Evolutionary conservation across 805 yeast genomes (phyloP).

Genomic region (Teunomyces aglyptinius): DNA sequence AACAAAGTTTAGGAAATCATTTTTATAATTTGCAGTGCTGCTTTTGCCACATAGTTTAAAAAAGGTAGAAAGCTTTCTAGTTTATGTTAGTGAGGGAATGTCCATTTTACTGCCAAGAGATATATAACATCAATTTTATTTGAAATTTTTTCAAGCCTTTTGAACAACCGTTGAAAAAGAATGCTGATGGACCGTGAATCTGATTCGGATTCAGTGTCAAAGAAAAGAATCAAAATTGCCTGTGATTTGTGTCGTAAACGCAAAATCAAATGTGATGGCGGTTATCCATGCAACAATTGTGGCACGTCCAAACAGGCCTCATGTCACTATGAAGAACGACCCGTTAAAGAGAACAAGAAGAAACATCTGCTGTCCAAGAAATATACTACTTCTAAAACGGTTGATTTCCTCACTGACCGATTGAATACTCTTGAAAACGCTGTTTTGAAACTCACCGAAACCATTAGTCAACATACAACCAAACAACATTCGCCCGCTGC

Average conservation of each 20-base stretch:
- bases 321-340: conserved; percentile 25
- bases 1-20: no score
- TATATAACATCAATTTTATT: no score
- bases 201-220: conserved; percentile 5
- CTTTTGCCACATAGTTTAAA: no score
- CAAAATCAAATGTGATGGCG: conserved; percentile 35
- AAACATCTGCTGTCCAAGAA: neutral
- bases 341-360: conserved; percentile 8
- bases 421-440: neutral
- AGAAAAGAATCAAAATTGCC: conserved; percentile 19
- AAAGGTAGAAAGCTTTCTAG: no score
- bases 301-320: conserved; percentile 12
- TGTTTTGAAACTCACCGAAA: neutral
- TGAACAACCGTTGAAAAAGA: no score
- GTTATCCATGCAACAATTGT: conserved; percentile 30
- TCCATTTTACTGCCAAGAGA: no score
- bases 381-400: neutral
- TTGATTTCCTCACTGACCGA: neutral
- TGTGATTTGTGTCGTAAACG: conserved; percentile 33
- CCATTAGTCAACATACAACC: neutral
- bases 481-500: neutral
- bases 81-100: no score
- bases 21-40: no score
- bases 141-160: no score
- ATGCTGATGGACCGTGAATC: conserved; percentile 17